Base-by-base conservation (phyloP, 306 rosid genomes). In the Betula pendula region DNA sequence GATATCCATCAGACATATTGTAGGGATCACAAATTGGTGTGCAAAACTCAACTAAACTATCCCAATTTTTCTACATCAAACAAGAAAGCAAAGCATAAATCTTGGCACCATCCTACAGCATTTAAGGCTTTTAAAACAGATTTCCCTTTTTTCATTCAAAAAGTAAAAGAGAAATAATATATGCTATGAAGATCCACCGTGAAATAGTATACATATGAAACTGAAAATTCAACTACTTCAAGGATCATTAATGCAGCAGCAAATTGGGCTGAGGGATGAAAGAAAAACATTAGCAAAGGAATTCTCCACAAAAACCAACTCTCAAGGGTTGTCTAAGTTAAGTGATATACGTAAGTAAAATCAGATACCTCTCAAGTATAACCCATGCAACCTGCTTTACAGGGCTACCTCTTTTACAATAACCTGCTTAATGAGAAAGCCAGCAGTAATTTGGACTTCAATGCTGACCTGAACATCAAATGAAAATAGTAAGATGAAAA, bases 381-480 rank as follows among this genome's bases (percentile, higher is more conserved):
- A 88, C 81, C 97, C 97, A n/a, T n/a, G n/a, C n/a, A 90, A 51
- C 86, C 79, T 75, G 90, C 91, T 72, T 87, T 78, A 47, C 75
- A 86, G 52, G 81, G 68, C 62, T 71, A 89, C 78, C 80, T 93
- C 93, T 78, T 90, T 94, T 79, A 85, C 69, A 78, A 93, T 67
- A 82, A 93, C 88, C 75, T 86, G 87, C 78, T 77, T 93, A 71
- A 88, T 52, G 14, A 96, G 96, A 83, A 77, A 93, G 52, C 97
- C 96, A 4, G 97, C 93, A 2, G 85, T 85, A 77, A 93, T 87
- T 84, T 88, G 89, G 80, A 90, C 89, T 75, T 93, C 91, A 13
- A 93, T 70, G 65, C 77, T 84, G 86, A 90, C 84, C 98, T 93
- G 88, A 58, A 80, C 47, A 72, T 45, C 27, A 17, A 75, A 65